A percentile compares a stretch with the other conserved stretches of the same genome.
Conservation (phyloP, 768 basidiomycete genomes). For the Suillus alpinus region DNA sequence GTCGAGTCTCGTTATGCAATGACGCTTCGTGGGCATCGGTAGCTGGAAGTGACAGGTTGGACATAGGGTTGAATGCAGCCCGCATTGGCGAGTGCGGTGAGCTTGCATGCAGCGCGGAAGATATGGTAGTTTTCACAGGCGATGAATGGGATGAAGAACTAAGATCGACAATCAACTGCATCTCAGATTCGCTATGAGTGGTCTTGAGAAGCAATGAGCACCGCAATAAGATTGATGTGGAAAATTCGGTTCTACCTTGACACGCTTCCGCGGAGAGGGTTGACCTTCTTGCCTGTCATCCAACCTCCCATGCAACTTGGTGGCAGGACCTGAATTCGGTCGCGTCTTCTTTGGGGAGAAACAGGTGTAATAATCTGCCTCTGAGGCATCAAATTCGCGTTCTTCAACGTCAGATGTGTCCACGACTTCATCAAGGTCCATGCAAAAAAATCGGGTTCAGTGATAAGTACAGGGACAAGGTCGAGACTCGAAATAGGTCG, state of each 20-base stretch:
- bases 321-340: neutral
- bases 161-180: neutral
- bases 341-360: neutral
- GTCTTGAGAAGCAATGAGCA: slow-evolving; percentile 19
- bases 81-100: neutral
- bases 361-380: slow-evolving; percentile 5
- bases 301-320: neutral
- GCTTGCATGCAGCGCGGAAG: neutral
- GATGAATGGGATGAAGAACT: neutral
- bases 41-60: neutral
- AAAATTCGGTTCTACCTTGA: slow-evolving; percentile 26
- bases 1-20: neutral
- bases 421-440: slow-evolving; percentile 45
- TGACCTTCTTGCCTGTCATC: slow-evolving; percentile 12
- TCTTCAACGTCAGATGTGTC: slow-evolving; percentile 68
- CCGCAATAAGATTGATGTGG: neutral
- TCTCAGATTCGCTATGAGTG: slow-evolving; percentile 8
- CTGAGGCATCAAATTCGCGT: slow-evolving; percentile 35
- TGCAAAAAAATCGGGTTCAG: slow-evolving; percentile 8
- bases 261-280: slow-evolving; percentile 36
- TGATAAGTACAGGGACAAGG: neutral
- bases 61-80: neutral
- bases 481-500: neutral
- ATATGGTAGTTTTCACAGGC: neutral
- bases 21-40: neutral